Base-by-base conservation (phyloP, 1,139 yeast species). In the Suhomyces guaymorum region DNA sequence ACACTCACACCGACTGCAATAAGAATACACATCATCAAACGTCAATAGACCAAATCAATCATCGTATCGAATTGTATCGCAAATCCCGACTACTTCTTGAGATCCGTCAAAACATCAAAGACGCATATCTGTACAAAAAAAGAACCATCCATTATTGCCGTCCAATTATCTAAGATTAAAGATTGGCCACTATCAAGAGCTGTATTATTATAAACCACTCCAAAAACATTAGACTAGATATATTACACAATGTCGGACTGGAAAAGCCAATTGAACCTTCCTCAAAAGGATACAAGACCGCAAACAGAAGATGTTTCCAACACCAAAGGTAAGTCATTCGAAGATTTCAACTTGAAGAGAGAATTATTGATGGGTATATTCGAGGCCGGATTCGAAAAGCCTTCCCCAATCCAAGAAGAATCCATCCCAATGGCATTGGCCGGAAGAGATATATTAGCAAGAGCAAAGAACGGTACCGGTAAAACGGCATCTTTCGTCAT, bases 391-490 rank as follows among this genome's bases (percentile, higher is more conserved):
- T 92, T 92, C 56, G 99, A 92, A 61, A 88, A 86, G 57, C 98
- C 99, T 7, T 88, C 97, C 15, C 98, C 99, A 14, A 89, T 92
- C 55, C 99, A 92, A 66, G 97, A 92, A 68, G 98, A 90, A 61
- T 80, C 96, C 10, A 92, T 92, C 41, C 98, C 98, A 3, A 86
- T 89, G 59, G 97, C 97, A 1, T 74, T 92, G 34, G 84, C 95
- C 32, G 97, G 98, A 33, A 81, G 96, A 67, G 98, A 92, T 63
- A 86, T 94, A 44, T 76, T 92, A 48, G 99, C 99, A 11, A 80
- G 98, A 66, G 98, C 99, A 31, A 94, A 92, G 61, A 94, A 94
- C 61, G 98, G 98, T 48, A 92, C 98, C 1, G 98, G 98, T 51
- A 92, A 92, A 61, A 92, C 98, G 6, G 98, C 97, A 2, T 95